Evolutionary conservation across 768 basidiomycete genomes (phyloP).

Genomic region (Lentinula sp.): DNA sequence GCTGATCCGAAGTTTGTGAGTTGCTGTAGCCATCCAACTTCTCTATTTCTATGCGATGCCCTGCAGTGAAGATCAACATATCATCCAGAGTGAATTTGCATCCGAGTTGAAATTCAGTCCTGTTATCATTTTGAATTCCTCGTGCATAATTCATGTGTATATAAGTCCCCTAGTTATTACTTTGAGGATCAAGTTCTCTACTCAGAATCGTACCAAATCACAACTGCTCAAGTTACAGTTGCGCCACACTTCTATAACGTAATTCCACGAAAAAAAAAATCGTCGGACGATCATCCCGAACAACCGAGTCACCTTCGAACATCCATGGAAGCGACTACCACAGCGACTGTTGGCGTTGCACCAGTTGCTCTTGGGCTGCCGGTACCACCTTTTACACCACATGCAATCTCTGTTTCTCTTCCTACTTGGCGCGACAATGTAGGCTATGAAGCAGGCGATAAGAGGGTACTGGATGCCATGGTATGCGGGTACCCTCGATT

Average conservation of each 20-base stretch:
- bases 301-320: not conserved
- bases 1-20: not conserved
- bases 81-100: too few species aligned
- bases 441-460: slow-evolving; percentile 86
- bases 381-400: slow-evolving; percentile 66
- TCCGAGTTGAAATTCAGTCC: too few species aligned
- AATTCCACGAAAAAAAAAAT: not conserved
- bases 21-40: not conserved
- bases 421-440: slow-evolving; percentile 91
- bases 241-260: not conserved
- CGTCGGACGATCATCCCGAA: not conserved
- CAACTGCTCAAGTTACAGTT: not conserved
- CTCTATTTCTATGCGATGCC: too few species aligned
- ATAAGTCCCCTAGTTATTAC: not conserved
- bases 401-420: slow-evolving; percentile 93
- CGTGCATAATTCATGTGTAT: not conserved
- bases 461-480: slow-evolving; percentile 74
- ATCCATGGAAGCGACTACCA: not conserved
- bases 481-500: slow-evolving; percentile 91
- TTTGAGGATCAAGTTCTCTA: not conserved
- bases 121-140: too few species aligned
- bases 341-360: not conserved
- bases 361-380: slow-evolving; percentile 38
- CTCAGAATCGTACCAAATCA: not conserved
- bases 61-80: too few species aligned